A percentile compares a stretch with the other conserved stretches of the same genome.
These are phyloP conservation scores for Colletotrichum sp. DNA, from an alignment of 2,329 filamentous ascomycete species.

Conservation along the genomic window DNA sequence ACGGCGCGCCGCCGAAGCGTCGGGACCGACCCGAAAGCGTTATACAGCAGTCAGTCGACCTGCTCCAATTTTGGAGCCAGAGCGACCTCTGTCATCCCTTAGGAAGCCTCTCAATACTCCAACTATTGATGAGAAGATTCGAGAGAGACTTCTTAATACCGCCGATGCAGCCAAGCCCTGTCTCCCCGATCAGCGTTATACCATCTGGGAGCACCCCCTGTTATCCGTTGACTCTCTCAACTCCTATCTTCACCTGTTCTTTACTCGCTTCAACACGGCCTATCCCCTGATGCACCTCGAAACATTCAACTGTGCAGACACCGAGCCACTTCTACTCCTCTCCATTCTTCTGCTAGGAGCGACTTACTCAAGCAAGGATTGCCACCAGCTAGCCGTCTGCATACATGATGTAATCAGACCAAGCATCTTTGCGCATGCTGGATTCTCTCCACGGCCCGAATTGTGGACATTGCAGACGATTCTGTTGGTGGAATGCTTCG, in stretches of 20 bases:
- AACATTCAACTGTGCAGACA: conserved; percentile 56
- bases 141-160: conserved; percentile 51
- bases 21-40: background rate
- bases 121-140: conserved; percentile 43
- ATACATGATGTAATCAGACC: conserved; percentile 66
- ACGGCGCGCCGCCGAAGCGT: background rate
- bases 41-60: background rate
- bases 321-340: conserved; percentile 58
- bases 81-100: conserved; percentile 29
- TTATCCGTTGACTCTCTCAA: conserved; percentile 57
- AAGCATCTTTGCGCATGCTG: conserved; percentile 62
- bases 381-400: conserved; percentile 65
- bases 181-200: conserved; percentile 49
- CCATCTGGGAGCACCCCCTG: conserved; percentile 54
- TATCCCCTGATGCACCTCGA: conserved; percentile 65
- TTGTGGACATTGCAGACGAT: conserved; percentile 68
- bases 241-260: conserved; percentile 63
- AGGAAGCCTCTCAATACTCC: conserved; percentile 24
- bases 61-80: background rate
- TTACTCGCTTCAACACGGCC: conserved; percentile 63
- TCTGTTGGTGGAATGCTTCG: conserved; percentile 68
- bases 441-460: conserved; percentile 63
- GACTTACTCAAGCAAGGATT: conserved; percentile 63
- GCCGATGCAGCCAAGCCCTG: conserved; percentile 54
- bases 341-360: conserved; percentile 65